Conservation (phyloP, 768 basidiomycete species). For the Flagelloscypha sp. region DNA sequence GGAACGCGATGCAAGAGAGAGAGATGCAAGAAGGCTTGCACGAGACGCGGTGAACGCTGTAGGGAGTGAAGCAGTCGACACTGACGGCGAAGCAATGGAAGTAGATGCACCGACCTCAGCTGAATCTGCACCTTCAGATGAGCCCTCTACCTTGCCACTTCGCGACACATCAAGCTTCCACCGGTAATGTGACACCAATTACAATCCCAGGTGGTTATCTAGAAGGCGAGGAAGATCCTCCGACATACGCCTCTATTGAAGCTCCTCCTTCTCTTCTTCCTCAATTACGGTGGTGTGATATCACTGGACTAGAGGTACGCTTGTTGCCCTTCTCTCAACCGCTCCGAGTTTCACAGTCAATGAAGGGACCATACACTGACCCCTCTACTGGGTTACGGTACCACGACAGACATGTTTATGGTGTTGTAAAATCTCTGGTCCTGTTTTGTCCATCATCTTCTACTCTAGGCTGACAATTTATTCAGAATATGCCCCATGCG, state of each 20-base stretch:
- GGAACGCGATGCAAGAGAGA: constrained; percentile 63
- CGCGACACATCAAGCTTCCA: too few relatives aligned
- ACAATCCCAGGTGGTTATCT: too few relatives aligned
- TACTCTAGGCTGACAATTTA: too few relatives aligned
- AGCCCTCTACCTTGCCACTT: too few relatives aligned
- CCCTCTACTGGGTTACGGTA: constrained; percentile 73
- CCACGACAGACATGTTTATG: constrained; percentile 83
- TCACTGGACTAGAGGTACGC: constrained; percentile 72
- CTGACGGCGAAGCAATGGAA: constrained; percentile 52
- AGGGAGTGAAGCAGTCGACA: constrained; percentile 28
- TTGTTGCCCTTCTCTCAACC: neutral
- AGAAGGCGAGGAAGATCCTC: too few relatives aligned
- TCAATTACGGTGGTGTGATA: constrained; percentile 74
- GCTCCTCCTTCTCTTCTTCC: constrained; percentile 78
- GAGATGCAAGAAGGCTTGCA: constrained; percentile 43
- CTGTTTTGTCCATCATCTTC: too few relatives aligned
- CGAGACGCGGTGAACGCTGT: constrained; percentile 42
- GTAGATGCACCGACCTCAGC: too few relatives aligned
- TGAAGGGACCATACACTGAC: constrained; percentile 78
- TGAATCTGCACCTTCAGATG: too few relatives aligned
- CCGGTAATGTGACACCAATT: too few relatives aligned
- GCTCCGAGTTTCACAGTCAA: neutral
- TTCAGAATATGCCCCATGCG: too few relatives aligned
- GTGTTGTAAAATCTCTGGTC: constrained; percentile 71
- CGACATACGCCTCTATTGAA: constrained; percentile 74